Evolutionary conservation across 768 basidiomycete species (phyloP).

Genomic region (Hortiboletus campestris): DNA sequence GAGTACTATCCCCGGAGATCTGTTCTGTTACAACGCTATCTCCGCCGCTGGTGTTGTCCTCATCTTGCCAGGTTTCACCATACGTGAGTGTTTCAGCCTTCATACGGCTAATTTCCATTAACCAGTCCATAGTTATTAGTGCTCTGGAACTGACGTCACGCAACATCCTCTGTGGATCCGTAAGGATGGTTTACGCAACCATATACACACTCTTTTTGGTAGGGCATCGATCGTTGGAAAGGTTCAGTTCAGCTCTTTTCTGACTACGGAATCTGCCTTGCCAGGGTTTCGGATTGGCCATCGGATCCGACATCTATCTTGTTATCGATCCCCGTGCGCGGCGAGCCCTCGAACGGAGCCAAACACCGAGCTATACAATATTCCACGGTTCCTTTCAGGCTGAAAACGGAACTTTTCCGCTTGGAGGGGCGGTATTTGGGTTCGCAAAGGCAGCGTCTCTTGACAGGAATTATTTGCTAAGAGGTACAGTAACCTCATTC

Average conservation of each 20-base stretch:
- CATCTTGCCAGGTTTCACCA: slow-evolving; percentile 84
- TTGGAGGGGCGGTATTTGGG: slow-evolving; percentile 46
- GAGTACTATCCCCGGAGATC: slow-evolving; percentile 67
- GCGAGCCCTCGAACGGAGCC: slow-evolving; percentile 30
- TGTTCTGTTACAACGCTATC: slow-evolving; percentile 89
- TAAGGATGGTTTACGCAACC: slow-evolving; percentile 81
- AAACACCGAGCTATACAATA: slow-evolving; percentile 39
- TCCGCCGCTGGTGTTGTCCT: slow-evolving; percentile 89
- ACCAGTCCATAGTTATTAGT: slow-evolving; percentile 54
- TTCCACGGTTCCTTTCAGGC: slow-evolving; percentile 55
- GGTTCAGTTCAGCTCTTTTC: neutral
- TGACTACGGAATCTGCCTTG: slow-evolving; percentile 1
- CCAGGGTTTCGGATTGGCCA: slow-evolving; percentile 80
- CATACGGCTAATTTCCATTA: neutral
- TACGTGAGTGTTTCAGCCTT: slow-evolving; percentile 50
- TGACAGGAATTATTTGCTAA: slow-evolving; percentile 28
- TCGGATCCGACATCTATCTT: slow-evolving; percentile 80
- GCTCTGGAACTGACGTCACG: slow-evolving; percentile 79
- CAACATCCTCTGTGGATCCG: slow-evolving; percentile 78
- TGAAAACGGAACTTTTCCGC: slow-evolving; percentile 45
- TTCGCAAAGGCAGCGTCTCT: slow-evolving; percentile 37
- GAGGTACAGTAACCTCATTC: slow-evolving; percentile 20
- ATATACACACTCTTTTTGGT: slow-evolving; percentile 84
- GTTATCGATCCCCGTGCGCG: slow-evolving; percentile 62
- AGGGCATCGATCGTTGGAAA: slow-evolving; percentile 13